Evolutionary conservation across 2,329 filamentous ascomycete genomes (phyloP).

Genomic region (Cercospora zeina): DNA sequence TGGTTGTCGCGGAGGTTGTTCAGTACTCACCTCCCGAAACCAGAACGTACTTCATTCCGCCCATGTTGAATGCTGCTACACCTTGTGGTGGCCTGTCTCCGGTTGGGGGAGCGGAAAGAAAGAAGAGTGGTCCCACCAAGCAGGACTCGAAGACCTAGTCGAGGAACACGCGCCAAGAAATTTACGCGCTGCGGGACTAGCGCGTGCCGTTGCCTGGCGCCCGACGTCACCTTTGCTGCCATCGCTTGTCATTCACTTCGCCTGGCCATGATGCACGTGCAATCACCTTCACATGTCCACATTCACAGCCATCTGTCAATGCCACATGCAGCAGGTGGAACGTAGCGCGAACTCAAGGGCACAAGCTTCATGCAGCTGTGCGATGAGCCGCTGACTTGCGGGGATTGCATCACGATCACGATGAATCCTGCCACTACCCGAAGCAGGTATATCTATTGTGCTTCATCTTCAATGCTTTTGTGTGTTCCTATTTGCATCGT

Average conservation of each 20-base stretch:
- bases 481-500: neutral
- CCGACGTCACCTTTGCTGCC: neutral
- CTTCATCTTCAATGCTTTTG: neutral
- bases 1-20: neutral
- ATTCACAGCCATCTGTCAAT: neutral
- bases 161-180: slow-evolving; percentile 6
- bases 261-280: neutral
- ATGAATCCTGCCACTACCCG: slow-evolving; percentile 10
- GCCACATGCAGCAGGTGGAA: neutral
- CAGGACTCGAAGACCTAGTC: slow-evolving; percentile 3
- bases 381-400: slow-evolving; percentile 10
- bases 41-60: slow-evolving; percentile 74
- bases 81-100: slow-evolving; percentile 45
- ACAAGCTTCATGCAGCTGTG: slow-evolving; percentile 7
- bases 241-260: neutral
- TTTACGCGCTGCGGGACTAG: slow-evolving; percentile 9
- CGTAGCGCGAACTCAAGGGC: neutral
- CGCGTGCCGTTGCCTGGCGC: slow-evolving; percentile 1
- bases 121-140: slow-evolving; percentile 33
- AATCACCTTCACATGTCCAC: neutral
- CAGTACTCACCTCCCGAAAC: slow-evolving; percentile 68
- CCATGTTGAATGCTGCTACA: slow-evolving; percentile 27
- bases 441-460: neutral
- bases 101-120: slow-evolving; percentile 47
- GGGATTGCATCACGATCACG: slow-evolving; percentile 22